These are phyloP conservation scores for Fusarium duplospermum DNA, from an alignment of 2,329 filamentous ascomycete species.

Conservation along the genomic window DNA sequence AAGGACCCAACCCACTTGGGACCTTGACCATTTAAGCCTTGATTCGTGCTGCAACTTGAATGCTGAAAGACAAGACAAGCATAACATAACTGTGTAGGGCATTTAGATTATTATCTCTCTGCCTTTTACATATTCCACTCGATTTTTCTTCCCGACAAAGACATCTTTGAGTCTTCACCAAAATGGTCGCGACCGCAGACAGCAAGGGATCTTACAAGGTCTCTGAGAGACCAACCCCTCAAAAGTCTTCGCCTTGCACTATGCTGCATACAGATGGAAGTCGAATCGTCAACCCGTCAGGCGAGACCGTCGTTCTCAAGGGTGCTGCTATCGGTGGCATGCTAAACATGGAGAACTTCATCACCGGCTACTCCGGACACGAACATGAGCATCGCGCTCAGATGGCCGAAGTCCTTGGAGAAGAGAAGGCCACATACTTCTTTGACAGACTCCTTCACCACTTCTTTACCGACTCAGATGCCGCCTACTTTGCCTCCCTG, in stretches of 20 bases:
- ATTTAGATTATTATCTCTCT: neutral
- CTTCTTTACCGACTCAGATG: slow-evolving; percentile 70
- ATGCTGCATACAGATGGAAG: slow-evolving; percentile 48
- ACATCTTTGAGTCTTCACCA: neutral
- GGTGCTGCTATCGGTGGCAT: slow-evolving; percentile 48
- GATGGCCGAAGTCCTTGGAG: slow-evolving; percentile 64
- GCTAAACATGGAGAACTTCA: slow-evolving; percentile 70
- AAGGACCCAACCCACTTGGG: neutral
- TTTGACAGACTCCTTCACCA: slow-evolving; percentile 68
- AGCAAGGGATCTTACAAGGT: slow-evolving; percentile 7
- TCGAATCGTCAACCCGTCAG: slow-evolving; percentile 57
- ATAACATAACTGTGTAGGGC: neutral
- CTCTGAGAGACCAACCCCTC: neutral
- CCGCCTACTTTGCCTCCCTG: slow-evolving; percentile 66
- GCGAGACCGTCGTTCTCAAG: slow-evolving; percentile 58
- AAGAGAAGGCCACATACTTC: slow-evolving; percentile 69
- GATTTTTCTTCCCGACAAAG: no score
- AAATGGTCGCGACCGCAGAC: slow-evolving; percentile 29
- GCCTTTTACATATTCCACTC: neutral
- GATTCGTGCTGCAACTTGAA: neutral
- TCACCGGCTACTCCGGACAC: slow-evolving; percentile 70
- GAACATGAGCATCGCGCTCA: slow-evolving; percentile 67
- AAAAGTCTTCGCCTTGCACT: slow-evolving; percentile 36
- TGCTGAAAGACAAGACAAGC: neutral
- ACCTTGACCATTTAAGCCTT: slow-evolving; percentile 18